Evolutionary conservation across 1,139 yeast genomes (phyloP).

Genomic region (Zygosaccharomyces sapae): DNA sequence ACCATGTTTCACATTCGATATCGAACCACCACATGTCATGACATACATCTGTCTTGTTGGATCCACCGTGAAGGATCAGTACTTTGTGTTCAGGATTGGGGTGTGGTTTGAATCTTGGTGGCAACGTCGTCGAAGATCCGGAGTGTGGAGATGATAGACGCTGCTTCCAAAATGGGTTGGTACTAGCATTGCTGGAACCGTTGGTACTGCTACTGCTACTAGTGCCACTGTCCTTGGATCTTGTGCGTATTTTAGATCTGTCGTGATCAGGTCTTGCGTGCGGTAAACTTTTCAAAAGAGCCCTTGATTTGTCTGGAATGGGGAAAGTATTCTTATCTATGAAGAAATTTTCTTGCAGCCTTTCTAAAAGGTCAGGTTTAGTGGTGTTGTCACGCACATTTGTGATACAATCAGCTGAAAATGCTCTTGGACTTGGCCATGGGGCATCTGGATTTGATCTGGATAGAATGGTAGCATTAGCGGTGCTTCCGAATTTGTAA

Average conservation of each 20-base stretch:
- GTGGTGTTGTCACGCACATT: conserved; percentile 16
- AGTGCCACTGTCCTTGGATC: conserved; percentile 7
- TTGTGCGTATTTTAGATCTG: conserved; percentile 2
- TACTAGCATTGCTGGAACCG: background rate
- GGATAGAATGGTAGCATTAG: conserved; percentile 34
- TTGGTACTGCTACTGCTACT: background rate
- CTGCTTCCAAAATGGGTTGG: conserved; percentile 6
- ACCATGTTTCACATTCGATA: conserved; percentile 42
- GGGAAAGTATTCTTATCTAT: conserved; percentile 16
- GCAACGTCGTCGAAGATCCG: conserved; percentile 1
- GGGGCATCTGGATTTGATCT: conserved; percentile 15
- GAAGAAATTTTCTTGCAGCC: conserved; percentile 22
- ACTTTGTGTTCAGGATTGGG: conserved; percentile 14
- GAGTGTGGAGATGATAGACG: conserved; percentile 8
- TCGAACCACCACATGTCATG: conserved; percentile 51
- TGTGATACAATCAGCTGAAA: conserved; percentile 33
- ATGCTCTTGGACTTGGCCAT: conserved; percentile 39
- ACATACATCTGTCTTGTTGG: conserved; percentile 37
- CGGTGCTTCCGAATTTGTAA: conserved; percentile 36
- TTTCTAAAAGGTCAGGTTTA: conserved; percentile 18
- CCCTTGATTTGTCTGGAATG: conserved; percentile 9
- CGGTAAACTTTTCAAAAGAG: conserved; percentile 21
- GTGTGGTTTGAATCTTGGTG: background rate
- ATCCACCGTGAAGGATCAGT: conserved; percentile 46
- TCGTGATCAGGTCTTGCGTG: conserved; percentile 16